Evolutionary conservation across 345 rosid species (phyloP).

Genomic region (Bruguiera sexangula): DNA sequence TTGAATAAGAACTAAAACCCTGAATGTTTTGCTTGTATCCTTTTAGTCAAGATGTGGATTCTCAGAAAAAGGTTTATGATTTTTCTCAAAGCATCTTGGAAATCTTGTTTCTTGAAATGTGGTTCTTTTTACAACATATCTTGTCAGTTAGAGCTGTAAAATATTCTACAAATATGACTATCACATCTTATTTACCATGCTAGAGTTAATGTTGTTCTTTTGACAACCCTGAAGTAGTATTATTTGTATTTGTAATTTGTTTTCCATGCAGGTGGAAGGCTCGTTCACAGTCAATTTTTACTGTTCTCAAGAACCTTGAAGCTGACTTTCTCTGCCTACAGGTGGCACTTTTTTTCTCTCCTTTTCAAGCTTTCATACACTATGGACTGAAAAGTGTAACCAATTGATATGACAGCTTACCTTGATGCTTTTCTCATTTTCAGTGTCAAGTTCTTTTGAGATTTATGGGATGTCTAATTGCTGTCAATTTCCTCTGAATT

Average conservation of each 20-base stretch:
- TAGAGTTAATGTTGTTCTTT: background rate
- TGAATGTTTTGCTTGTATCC: background rate
- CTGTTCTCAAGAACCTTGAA: constrained; percentile 51
- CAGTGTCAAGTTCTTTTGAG: background rate
- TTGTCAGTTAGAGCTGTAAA: background rate
- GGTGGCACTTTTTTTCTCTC: constrained; percentile 31
- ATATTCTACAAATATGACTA: background rate
- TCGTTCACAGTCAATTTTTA: constrained; percentile 69
- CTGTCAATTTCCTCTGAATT: background rate
- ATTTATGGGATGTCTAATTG: background rate
- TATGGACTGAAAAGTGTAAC: background rate
- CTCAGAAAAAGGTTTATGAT: no score
- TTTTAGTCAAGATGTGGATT: background rate
- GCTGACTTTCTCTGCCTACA: constrained; percentile 86
- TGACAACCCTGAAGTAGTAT: background rate
- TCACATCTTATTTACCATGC: background rate
- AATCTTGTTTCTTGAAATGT: no score
- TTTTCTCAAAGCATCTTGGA: no score
- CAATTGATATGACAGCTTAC: background rate
- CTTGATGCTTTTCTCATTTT: background rate
- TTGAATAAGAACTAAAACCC: no score
- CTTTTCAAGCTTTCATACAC: background rate
- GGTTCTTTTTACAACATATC: background rate
- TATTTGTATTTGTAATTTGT: constrained; percentile 16
- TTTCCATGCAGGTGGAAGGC: constrained; percentile 63